Conservation (phyloP, 2,329 filamentous ascomycete genomes). For the Torrubiella hemipterigena region DNA sequence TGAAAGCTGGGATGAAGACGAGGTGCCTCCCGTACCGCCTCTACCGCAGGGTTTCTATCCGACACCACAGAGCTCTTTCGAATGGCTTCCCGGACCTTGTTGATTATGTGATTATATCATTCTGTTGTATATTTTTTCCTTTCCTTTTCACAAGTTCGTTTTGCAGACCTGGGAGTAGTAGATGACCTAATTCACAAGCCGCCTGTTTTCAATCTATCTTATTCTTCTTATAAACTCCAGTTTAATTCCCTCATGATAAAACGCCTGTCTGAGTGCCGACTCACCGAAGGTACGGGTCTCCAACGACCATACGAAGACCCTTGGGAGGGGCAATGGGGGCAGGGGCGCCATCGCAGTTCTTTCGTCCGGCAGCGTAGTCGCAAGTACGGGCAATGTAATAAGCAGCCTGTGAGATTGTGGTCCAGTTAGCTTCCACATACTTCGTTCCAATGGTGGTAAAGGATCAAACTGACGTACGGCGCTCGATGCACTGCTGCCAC, state of each 20-base stretch:
- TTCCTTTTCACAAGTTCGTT: not conserved
- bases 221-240: not conserved
- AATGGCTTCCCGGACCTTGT: not conserved
- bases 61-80: not conserved
- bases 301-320: conserved; percentile 55
- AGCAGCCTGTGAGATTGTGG: conserved; percentile 13
- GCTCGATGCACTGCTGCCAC: too few species aligned
- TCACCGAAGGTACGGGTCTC: conserved; percentile 36
- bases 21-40: not conserved
- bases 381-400: conserved; percentile 16
- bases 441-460: too few species aligned
- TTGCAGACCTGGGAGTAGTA: too few species aligned
- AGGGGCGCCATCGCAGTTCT: conserved; percentile 10
- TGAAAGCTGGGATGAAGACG: conserved; percentile 1
- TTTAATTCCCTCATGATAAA: not conserved
- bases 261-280: not conserved
- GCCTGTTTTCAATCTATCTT: not conserved
- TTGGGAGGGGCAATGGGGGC: conserved; percentile 44
- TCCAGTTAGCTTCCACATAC: too few species aligned
- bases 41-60: not conserved
- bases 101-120: not conserved
- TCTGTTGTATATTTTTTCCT: not conserved
- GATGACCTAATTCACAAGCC: too few species aligned
- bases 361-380: conserved; percentile 13
- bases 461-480: too few species aligned